Evolutionary conservation across 768 basidiomycete genomes (phyloP).

Genomic region (Tephrocybe sp.): DNA sequence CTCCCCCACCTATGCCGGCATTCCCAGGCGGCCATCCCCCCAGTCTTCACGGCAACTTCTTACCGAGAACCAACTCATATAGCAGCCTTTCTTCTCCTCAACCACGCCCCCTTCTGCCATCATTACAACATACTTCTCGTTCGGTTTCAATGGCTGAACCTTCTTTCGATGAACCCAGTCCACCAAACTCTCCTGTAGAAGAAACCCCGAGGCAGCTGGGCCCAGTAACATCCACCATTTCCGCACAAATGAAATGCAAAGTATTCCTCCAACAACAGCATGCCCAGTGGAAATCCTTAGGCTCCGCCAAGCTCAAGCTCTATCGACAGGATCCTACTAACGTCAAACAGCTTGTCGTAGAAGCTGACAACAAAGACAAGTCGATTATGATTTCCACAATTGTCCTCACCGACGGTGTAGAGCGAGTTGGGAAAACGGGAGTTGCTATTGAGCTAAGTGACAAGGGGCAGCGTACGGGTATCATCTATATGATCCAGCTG

Average conservation of each 20-base stretch:
- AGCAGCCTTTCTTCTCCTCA: constrained; percentile 38
- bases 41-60: constrained; percentile 20
- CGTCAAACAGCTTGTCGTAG: constrained; percentile 94
- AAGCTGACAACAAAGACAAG: constrained; percentile 75
- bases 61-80: constrained; percentile 37
- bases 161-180: constrained; percentile 69
- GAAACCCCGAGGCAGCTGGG: constrained; percentile 52
- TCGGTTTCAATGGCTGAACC: constrained; percentile 48
- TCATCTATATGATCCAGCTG: constrained; percentile 96
- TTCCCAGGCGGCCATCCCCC: constrained; percentile 35
- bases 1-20: constrained; percentile 39
- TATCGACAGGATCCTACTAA: constrained; percentile 85
- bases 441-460: constrained; percentile 95
- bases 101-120: constrained; percentile 59
- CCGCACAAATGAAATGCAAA: constrained; percentile 97
- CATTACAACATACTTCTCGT: constrained; percentile 52
- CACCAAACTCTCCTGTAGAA: constrained; percentile 77
- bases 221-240: constrained; percentile 73
- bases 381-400: constrained; percentile 90
- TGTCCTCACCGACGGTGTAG: constrained; percentile 93
- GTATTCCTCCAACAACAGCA: constrained; percentile 95
- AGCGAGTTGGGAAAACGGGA: constrained; percentile 97
- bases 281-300: constrained; percentile 97
- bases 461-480: constrained; percentile 85
- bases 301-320: constrained; percentile 81